Evolutionary conservation across 1,284 basidiomycete genomes (phyloP).

Genomic region (Hypsizygus ulmarius): DNA sequence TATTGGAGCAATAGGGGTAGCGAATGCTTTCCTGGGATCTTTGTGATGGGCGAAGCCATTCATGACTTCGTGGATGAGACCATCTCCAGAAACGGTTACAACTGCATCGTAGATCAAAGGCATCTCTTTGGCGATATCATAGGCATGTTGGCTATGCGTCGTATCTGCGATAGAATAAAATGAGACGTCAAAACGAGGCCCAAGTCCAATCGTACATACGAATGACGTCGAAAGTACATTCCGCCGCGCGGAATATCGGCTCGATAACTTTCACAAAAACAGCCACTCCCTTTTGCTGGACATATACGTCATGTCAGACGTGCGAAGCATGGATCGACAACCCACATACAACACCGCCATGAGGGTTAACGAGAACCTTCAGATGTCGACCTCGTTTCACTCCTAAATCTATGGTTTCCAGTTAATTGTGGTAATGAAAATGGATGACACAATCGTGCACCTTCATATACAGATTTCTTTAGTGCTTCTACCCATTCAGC

Average conservation of each 20-base stretch:
- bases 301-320: conserved; percentile 1
- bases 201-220: conserved; percentile 30
- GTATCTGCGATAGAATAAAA: conserved; percentile 52
- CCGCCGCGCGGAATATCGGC: conserved; percentile 80
- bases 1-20: conserved; percentile 80
- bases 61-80: conserved; percentile 86
- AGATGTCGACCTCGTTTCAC: conserved; percentile 48
- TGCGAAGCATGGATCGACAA: neutral
- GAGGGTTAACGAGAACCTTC: conserved; percentile 84
- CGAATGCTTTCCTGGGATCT: conserved; percentile 69
- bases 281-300: conserved; percentile 65
- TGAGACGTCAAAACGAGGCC: neutral
- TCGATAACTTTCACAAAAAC: conserved; percentile 68
- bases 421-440: neutral
- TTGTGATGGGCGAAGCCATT: conserved; percentile 84
- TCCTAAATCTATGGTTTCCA: conserved; percentile 35
- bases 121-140: conserved; percentile 64
- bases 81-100: conserved; percentile 88
- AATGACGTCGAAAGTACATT: conserved; percentile 64
- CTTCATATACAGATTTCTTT: conserved; percentile 61
- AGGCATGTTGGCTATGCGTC: conserved; percentile 69
- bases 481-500: conserved; percentile 56
- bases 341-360: conserved; percentile 66
- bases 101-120: conserved; percentile 74
- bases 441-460: conserved; percentile 35